Evolutionary conservation across 225 moss, liverwort and hornwort species (phyloP), one percentile per base, ranked within the genome.

Genomic region (Marchantia polymorpha): DNA sequence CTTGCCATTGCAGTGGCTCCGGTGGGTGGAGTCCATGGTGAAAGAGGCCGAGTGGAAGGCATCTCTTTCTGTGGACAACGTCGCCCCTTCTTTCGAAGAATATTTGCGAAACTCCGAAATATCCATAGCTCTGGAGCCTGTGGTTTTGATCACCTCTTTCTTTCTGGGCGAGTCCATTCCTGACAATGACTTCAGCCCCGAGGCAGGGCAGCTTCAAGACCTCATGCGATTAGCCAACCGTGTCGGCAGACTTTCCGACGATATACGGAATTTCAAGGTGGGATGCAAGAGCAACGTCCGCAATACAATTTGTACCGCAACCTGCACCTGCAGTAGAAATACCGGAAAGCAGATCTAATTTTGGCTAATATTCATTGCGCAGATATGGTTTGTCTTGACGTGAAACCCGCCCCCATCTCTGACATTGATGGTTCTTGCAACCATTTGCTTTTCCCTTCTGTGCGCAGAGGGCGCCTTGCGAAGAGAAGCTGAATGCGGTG

Each of bases 21-120:
- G 83, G 65, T 88, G 68, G 83, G 49, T 95, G 51, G 84, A 87
- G 5, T 81, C 90, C 4, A 3, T 19, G n/a, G 16, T 90, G 83
- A 90, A 67, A 15, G 93, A 93, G 81, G 92, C 91, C 8, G 91
- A 92, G 75, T 92, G 90, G 92, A 81, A 69, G 49, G 85, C 81
- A 58, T 27, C 83, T n/a, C n/a, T n/a, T n/a, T n/a, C n/a, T 9
- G 70, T 71, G 8, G 83, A 88, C 27, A 27, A 39, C 4, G 49
- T 12, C 27, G 22, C 9, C 48, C 92, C 91, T 17, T 82, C 68
- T 23, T 77, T 88, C 65, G 78, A 78, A 3, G 88, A 89, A 83
- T 91, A 92, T 78, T 80, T 87, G 83, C 80, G 75, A 15, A 82
- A 86, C 15, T 80, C 75, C 23, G 72, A 81, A 46, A 75, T 81